phyloP scores from a whole-genome alignment of 2,329 filamentous ascomycete genomes.

The Claviceps purpurea region DNA sequence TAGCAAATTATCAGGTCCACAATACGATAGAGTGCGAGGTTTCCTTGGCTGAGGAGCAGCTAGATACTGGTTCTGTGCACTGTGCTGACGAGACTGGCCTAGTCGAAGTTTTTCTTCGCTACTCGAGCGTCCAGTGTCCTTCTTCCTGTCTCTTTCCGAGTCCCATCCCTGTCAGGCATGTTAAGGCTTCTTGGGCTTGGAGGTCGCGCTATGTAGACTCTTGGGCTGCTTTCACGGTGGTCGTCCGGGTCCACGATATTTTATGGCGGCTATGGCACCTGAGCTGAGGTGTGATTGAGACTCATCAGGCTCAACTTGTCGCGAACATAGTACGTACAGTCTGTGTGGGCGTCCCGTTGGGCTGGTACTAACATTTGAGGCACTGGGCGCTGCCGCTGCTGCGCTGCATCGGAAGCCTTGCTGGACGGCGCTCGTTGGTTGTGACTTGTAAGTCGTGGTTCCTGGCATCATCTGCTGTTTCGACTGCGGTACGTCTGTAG shows the following conservation, averaged over 20 bases:
- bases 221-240: neutral
- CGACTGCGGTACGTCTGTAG: neutral
- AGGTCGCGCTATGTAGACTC: conserved; percentile 1
- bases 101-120: conserved; percentile 9
- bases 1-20: neutral
- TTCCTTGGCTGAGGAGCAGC: neutral
- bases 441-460: neutral
- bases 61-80: neutral
- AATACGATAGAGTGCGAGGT: neutral
- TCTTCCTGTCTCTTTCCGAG: conserved; percentile 5
- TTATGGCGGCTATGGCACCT: neutral
- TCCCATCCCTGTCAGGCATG: conserved; percentile 2
- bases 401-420: neutral
- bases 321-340: neutral
- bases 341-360: neutral
- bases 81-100: neutral
- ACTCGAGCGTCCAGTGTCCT: conserved; percentile 8
- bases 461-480: neutral
- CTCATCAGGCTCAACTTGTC: neutral
- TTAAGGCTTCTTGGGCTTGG: conserved; percentile 10
- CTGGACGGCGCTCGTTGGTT: neutral
- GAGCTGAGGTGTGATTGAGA: neutral
- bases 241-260: neutral
- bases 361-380: neutral
- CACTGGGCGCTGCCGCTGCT: neutral